Evolutionary conservation across 2,329 filamentous ascomycete species (phyloP).

Genomic region (Karstenula rhodostoma): DNA sequence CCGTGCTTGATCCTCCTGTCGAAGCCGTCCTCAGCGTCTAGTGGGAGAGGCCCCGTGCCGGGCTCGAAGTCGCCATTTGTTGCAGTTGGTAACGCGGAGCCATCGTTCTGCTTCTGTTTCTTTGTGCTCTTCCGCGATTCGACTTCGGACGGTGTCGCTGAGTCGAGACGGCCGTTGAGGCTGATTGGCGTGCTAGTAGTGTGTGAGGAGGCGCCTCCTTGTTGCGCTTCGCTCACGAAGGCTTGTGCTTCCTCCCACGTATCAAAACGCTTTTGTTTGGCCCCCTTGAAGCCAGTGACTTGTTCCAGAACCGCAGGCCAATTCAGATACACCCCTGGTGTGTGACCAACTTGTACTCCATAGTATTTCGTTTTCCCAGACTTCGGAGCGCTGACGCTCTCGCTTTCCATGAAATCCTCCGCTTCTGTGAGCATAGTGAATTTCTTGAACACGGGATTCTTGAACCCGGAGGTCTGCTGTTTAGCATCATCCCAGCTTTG

Average conservation of each 20-base stretch:
- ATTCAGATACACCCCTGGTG: conserved; percentile 69
- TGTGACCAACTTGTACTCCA: conserved; percentile 65
- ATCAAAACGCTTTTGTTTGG: conserved; percentile 61
- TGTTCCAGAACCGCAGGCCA: conserved; percentile 77
- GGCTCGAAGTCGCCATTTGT: conserved; percentile 49
- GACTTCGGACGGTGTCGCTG: conserved; percentile 34
- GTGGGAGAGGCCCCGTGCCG: conserved; percentile 63
- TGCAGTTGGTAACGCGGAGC: conserved; percentile 21
- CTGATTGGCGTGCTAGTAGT: conserved; percentile 32
- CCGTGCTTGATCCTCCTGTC: conserved; percentile 66
- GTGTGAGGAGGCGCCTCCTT: conserved; percentile 23
- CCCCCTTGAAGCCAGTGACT: conserved; percentile 75
- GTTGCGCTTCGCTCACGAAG: conserved; percentile 65
- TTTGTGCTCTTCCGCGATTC: conserved; percentile 40
- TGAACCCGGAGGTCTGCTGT: conserved; percentile 67
- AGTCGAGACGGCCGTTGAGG: conserved; percentile 36
- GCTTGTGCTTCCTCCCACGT: conserved; percentile 74
- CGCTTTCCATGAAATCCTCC: conserved; percentile 75
- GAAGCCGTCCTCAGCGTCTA: conserved; percentile 67
- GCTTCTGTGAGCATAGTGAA: conserved; percentile 79
- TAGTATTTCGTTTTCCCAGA: conserved; percentile 63
- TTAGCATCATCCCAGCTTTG: conserved; percentile 69
- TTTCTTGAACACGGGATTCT: conserved; percentile 74
- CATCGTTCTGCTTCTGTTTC: conserved; percentile 48
- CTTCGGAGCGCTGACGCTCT: conserved; percentile 49